Evolutionary conservation across 2,329 filamentous ascomycete species (phyloP), one percentile per base, ranked within the genome.

Genomic region (Raffaelea arxii): DNA sequence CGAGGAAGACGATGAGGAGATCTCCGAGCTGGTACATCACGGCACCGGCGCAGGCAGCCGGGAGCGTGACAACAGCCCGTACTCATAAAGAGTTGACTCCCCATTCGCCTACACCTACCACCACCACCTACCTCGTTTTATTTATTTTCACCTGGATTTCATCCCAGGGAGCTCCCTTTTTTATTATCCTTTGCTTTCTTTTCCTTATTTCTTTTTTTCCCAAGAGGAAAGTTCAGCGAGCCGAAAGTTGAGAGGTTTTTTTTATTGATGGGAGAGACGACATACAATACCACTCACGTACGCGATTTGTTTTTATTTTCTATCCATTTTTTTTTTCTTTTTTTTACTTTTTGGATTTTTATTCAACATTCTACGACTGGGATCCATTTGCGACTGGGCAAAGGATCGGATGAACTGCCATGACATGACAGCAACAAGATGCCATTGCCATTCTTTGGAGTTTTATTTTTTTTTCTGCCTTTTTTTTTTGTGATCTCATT

Each of bases 281-380:
- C 27, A 36, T 36, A 36, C 27, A 9, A 9, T 30, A 30, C 27
- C 32, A 36, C 32, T 36, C 32, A 36, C 32, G 32, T 36, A 16
- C 27, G 16, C 27, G 9, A 32, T 32, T 32, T 9, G 9, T 32
- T 32, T 32, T 32, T 32, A 32, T 32, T 16, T 16, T 32, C 27
- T 32, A 32, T 32, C 16, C 27, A 9, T 32, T 16, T 79, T 63
- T 37, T 38, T 42, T 48, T 44, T 30, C 39, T 42, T 35, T 43
- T 19, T 41, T 43, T 41, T 21, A 5, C 16, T 24, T 16, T 6
- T 39, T 36, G 21, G 37, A 18, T 39, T 39, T 36, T 36, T 6
- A 5, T 18, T 36, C 32, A n/a, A 4, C 18, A 11, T 5, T 21
- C 36, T 19, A 19, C 4, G 14, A 19, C 36, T 39, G 12, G 36